Evolutionary conservation across 306 rosid genomes (phyloP).

Genomic region (Alnus rubra): DNA sequence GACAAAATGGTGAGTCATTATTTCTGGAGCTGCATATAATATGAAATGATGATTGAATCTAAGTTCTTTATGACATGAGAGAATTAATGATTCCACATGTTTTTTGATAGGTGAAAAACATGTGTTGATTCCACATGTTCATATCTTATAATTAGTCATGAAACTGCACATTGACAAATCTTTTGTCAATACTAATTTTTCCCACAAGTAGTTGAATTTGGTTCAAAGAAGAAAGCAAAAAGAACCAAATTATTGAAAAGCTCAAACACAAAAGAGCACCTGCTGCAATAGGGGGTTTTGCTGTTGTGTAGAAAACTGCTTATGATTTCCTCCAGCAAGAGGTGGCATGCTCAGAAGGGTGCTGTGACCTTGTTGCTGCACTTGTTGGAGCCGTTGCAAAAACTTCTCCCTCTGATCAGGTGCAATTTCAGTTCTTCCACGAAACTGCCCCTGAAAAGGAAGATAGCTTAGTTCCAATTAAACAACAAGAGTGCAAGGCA

Average conservation of each 20-base stretch:
- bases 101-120: too few relatives aligned
- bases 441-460: slow-evolving; percentile 65
- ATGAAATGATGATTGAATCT: too few relatives aligned
- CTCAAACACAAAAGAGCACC: slow-evolving; percentile 41
- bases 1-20: too few relatives aligned
- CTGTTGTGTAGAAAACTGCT: slow-evolving; percentile 81
- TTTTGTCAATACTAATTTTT: background rate
- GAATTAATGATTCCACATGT: too few relatives aligned
- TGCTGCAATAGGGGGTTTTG: slow-evolving; percentile 88
- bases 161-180: background rate
- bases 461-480: slow-evolving; percentile 29
- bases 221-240: background rate
- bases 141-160: too few relatives aligned
- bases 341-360: slow-evolving; percentile 78
- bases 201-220: background rate
- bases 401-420: slow-evolving; percentile 97
- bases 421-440: slow-evolving; percentile 93
- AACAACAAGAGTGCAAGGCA: slow-evolving; percentile 21
- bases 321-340: slow-evolving; percentile 77
- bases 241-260: slow-evolving; percentile 20
- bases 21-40: too few relatives aligned
- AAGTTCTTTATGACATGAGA: too few relatives aligned
- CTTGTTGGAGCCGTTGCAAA: slow-evolving; percentile 92
- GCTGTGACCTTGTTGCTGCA: slow-evolving; percentile 88
- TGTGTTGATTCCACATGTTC: too few relatives aligned